Evolutionary conservation across 2,329 filamentous ascomycete genomes (phyloP), one percentile per base, ranked within the genome.

Genomic region (Ascochyta rabiei): DNA sequence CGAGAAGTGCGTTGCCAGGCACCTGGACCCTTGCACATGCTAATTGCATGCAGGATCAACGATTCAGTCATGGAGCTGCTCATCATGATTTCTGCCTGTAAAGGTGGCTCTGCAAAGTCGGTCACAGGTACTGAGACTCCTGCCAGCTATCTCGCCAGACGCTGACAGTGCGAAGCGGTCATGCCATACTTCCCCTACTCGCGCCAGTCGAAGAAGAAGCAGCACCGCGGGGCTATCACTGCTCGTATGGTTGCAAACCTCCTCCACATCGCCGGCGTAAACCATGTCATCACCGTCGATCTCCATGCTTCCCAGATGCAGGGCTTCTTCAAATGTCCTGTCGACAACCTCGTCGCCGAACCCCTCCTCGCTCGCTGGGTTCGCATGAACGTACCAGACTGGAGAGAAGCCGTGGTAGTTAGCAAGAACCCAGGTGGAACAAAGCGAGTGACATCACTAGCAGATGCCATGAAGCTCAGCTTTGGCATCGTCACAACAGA

Each of bases 21-120:
- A 31, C 48, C n/a, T 43, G 39, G 42, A 30, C 44, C 34, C 45
- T 39, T 44, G 23, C 60, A 58, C 57, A 57, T 48, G 56, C 63
- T 70, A 67, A 68, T 60, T 38, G 73, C 64, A 51, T 53, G 21
- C 72, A 81, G 79, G 79, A 96, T 97, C 83, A 99, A 99, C 76
- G 95, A 99, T 79, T 96, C 91, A 71, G 92, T 99, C 73, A 97
- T 99, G 92, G 95, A 99, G 82, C 84, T 99, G 73, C 85, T 99
- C 73, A 98, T 99, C 77, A 96, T 99, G 91, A 97, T 98, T 69
- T 95, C 91, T 63, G 95, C 95, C 66, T 99, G 95, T 84, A 98
- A 97, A 78, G 93, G 95, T 71, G 95, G 93, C 63, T 98, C 95
- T 49, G 91, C 95, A 60, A 96, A 93, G 81, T 96, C 95, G 70